Evolutionary conservation across 441 rosid genomes (phyloP), one percentile per base, ranked within the genome.

Genomic region (Omphalea diandra): DNA sequence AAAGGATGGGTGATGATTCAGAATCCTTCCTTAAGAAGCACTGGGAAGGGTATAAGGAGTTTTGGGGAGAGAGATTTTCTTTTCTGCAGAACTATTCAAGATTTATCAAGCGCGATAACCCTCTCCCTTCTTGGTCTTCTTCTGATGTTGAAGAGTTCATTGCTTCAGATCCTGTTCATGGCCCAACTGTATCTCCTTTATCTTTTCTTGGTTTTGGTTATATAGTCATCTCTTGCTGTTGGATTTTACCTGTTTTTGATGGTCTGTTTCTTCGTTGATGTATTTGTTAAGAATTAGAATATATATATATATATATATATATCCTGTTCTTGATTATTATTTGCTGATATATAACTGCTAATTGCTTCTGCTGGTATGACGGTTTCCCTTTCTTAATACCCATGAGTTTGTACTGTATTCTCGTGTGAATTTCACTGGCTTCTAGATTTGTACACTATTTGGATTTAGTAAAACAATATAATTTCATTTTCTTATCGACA

Each of bases 71-170:
- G 65, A 84, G 83, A 73, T 77, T 84, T 52, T 81, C 91, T 5
- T 79, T 83, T 69, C 82, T 87, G 17, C 85, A 89, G 2, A 80
- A 81, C 76, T 90, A 89, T 78, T 74, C 85, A 15, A 77, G 82
- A 62, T 87, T 86, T 84, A 65, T 83, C 78, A 78, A 69, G 36
- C 90, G 87, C 5, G 87, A 90, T 32, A 65, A 66, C 15, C 87
- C 93, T 47, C 89, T 87, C 56, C 96, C 94, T 52, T 75, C 88
- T 38, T 94, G 98, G 98, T 90, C 97, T 36, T 68, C 81, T 70
- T 81, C 97, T 49, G 99, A 94, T 68, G 93, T 94, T 35, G 83
- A 89, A 0, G 86, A 86, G 3, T 94, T 94, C 85, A 88, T 94
- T 15, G 92, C 94, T 63, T 82, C 97, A 43, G 98, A 94, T 87